These are phyloP conservation scores for Penicillium concentricum DNA, from an alignment of 2,329 filamentous ascomycete genomes.

Conservation along the genomic window DNA sequence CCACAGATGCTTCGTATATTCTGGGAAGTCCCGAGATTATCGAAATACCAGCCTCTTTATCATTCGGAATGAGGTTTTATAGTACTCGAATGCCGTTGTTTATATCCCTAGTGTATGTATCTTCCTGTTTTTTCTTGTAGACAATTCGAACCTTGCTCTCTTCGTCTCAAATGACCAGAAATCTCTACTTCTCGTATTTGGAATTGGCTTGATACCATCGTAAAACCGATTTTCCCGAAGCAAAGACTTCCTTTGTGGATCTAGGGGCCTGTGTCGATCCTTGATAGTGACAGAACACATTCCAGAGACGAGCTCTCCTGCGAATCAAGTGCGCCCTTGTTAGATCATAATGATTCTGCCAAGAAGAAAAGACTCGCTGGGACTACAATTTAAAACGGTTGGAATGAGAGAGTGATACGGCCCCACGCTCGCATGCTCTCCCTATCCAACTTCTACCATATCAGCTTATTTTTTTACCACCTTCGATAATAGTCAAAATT, in stretches of 20 bases:
- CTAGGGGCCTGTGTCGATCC: conserved; percentile 16
- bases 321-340: background rate
- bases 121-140: background rate
- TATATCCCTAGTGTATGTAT: background rate
- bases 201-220: background rate
- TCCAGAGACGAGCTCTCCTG: conserved; percentile 7
- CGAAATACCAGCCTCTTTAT: conserved; percentile 2
- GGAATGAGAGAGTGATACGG: conserved; percentile 14
- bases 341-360: conserved; percentile 17
- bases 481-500: background rate
- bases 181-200: too few species aligned
- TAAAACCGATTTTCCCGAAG: background rate
- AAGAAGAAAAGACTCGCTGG: background rate
- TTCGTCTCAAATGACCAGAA: background rate
- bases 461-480: background rate
- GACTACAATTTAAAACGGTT: too few species aligned
- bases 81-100: conserved; percentile 7
- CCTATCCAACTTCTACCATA: background rate
- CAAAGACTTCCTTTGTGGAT: background rate
- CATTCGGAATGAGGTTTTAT: conserved; percentile 17
- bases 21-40: background rate
- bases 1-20: conserved; percentile 11
- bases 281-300: conserved; percentile 15
- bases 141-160: background rate
- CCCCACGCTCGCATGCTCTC: background rate